Conservation (phyloP, 257 asterid genomes). For the Leptodermis oblonga region DNA sequence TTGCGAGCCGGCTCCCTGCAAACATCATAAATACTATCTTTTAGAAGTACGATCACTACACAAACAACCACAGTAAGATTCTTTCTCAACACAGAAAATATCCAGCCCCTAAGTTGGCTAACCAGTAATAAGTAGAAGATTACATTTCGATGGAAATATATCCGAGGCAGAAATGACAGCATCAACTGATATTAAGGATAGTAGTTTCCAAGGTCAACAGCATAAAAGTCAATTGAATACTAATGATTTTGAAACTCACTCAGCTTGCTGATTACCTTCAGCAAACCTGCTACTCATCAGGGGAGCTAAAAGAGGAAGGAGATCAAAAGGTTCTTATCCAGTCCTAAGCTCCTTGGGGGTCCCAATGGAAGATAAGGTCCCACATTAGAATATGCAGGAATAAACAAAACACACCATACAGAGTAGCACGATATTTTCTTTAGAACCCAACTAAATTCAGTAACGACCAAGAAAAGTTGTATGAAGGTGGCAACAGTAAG, state of each 20-base stretch:
- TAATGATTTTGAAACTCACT: neutral
- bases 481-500: neutral
- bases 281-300: neutral
- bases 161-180: neutral
- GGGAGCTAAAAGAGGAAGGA: neutral
- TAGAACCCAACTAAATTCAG: neutral
- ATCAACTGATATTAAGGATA: neutral
- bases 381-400: neutral
- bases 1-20: slow-evolving; percentile 84
- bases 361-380: neutral
- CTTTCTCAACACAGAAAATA: neutral
- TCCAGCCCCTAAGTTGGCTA: neutral
- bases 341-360: neutral
- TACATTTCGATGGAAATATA: too few relatives aligned
- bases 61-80: neutral
- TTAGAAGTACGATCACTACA: neutral
- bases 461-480: too few relatives aligned
- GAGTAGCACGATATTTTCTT: neutral
- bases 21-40: slow-evolving; percentile 11
- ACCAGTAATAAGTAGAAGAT: slow-evolving; percentile 1
- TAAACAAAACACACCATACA: neutral
- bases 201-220: too few relatives aligned
- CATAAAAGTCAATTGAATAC: neutral
- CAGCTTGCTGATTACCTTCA: neutral
- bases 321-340: neutral